phyloP scores from a whole-genome alignment of 805 yeast genomes.

The Starmerella bacillaris region DNA sequence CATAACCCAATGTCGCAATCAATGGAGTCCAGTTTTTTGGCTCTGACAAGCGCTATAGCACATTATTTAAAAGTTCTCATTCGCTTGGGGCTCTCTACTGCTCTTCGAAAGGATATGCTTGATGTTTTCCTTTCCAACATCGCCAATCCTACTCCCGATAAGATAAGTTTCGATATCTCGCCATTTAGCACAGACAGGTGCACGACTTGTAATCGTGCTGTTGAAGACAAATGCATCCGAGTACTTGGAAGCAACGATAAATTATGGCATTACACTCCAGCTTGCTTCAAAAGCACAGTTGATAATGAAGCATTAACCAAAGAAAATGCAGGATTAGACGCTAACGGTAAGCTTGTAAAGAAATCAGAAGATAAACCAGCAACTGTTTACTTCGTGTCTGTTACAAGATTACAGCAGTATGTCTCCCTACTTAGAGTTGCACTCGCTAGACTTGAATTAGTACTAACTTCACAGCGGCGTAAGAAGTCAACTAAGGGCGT shows the following conservation, averaged over 20 bases:
- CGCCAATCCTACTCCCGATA: conserved; percentile 20
- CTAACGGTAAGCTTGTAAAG: conserved; percentile 3
- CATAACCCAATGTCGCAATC: not conserved
- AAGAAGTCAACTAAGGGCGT: not conserved
- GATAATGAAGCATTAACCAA: conserved; percentile 9
- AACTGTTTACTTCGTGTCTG: conserved; percentile 31
- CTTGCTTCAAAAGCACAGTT: conserved; percentile 55
- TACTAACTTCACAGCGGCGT: conserved; percentile 21
- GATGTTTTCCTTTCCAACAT: conserved; percentile 36
- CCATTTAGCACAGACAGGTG: conserved; percentile 56
- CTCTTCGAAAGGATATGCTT: conserved; percentile 50
- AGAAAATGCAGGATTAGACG: conserved; percentile 4
- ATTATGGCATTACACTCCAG: conserved; percentile 53
- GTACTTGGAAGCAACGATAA: conserved; percentile 27
- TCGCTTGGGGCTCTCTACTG: conserved; percentile 59
- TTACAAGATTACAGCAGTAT: conserved; percentile 56
- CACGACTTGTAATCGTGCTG: conserved; percentile 47
- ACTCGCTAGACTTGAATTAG: conserved; percentile 39
- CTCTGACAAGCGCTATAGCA: conserved; percentile 77
- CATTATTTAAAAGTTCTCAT: conserved; percentile 78
- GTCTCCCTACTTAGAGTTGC: conserved; percentile 69
- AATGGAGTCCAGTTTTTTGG: conserved; percentile 30
- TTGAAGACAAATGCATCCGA: conserved; percentile 64
- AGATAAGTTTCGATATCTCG: conserved; percentile 14
- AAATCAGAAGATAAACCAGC: not conserved